Percentiles rank a stretch among this genome's conserved stretches.
Conservation (phyloP, 805 yeast species). For the Gaillardinia entomophila region DNA sequence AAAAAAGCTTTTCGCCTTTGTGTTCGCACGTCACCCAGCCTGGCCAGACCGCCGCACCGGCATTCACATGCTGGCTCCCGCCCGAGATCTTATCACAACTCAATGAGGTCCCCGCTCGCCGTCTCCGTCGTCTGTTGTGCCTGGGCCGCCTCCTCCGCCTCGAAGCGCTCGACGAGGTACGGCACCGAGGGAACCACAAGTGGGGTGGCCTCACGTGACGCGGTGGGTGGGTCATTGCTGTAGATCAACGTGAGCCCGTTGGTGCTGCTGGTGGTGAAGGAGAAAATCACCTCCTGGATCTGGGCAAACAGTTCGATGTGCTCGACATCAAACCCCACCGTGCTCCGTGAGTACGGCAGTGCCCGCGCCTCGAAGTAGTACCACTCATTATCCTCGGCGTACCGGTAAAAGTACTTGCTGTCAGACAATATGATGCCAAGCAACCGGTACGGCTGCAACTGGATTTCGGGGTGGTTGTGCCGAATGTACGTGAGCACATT, state of each 20-base stretch:
- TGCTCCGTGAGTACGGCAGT: not conserved
- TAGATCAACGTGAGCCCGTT: not conserved
- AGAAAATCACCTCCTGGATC: not conserved
- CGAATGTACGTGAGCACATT: slow-evolving; percentile 11
- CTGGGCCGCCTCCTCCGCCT: no score
- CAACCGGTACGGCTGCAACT: slow-evolving; percentile 17
- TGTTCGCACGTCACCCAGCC: no score
- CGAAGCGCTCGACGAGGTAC: no score
- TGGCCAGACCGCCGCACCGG: no score
- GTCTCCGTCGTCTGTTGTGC: no score
- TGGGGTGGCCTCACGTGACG: no score
- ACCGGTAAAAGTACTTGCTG: slow-evolving; percentile 20
- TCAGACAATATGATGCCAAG: slow-evolving; percentile 28
- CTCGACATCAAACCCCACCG: not conserved
- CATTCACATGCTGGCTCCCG: no score
- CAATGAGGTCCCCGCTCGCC: no score
- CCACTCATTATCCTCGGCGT: slow-evolving; percentile 14
- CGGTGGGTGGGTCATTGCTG: no score
- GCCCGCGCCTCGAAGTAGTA: slow-evolving; percentile 10
- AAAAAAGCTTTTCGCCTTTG: no score
- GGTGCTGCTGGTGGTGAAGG: not conserved
- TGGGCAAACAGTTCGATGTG: not conserved
- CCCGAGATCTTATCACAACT: no score
- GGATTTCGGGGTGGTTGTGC: slow-evolving; percentile 2
- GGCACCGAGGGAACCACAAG: no score